Percentiles rank a stretch among this genome's conserved stretches.
Conservation (phyloP, 176 grass and related monocot genomes). For the Aechmea fasciata region DNA sequence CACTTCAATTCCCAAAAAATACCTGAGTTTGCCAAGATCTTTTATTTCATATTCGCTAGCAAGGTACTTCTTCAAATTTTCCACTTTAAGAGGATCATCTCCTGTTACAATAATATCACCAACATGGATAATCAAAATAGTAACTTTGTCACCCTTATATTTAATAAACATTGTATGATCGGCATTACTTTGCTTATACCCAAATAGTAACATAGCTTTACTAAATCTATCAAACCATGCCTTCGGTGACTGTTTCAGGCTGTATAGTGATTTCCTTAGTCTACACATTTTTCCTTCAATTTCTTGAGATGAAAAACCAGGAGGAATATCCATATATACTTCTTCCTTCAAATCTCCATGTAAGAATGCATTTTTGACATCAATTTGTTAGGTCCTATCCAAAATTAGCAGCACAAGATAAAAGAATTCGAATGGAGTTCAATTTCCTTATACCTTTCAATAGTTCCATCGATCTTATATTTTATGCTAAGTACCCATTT, state of each 20-base stretch:
- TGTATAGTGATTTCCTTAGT: neutral
- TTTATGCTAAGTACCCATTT: neutral
- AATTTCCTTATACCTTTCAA: neutral
- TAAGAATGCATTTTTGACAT: neutral
- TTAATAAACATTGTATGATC: constrained; percentile 1
- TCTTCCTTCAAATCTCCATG: neutral
- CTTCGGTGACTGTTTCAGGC: neutral
- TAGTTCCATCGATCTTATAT: neutral
- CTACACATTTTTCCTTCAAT: neutral
- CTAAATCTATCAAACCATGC: neutral
- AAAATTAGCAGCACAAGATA: neutral
- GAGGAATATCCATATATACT: neutral
- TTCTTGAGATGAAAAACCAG: neutral
- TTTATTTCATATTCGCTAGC: neutral
- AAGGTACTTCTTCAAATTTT: neutral
- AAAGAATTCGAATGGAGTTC: neutral
- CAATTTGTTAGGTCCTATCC: neutral
- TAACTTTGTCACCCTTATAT: neutral
- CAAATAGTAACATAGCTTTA: neutral
- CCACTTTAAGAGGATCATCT: neutral
- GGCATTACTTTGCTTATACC: neutral
- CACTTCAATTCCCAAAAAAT: constrained; percentile 8
- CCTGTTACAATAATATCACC: neutral
- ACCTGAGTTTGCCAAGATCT: neutral
- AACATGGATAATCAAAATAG: neutral